A percentile compares a stretch with the other conserved stretches of the same genome.
Conservation (phyloP, 2,329 filamentous ascomycete species). For the Paramyrothecium roridum region DNA sequence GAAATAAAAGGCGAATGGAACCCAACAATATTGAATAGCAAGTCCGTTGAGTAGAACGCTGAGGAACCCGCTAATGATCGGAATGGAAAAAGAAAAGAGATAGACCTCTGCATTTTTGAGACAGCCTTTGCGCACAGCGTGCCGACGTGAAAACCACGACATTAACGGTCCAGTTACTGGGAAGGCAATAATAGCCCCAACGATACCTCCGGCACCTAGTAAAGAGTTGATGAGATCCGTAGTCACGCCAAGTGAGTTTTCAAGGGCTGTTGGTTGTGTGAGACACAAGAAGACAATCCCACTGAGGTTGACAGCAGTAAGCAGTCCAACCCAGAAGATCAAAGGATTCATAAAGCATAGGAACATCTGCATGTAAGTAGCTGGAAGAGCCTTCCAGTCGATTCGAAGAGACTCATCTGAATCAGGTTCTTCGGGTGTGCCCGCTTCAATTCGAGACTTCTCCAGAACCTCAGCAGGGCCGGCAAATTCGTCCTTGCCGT, state of each 20-base stretch:
- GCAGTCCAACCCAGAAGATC: constrained; percentile 14
- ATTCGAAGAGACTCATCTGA: not conserved
- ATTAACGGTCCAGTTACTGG: not conserved
- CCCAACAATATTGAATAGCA: not conserved
- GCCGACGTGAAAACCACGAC: not conserved
- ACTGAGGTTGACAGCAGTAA: constrained; percentile 6
- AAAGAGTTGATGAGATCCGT: not conserved
- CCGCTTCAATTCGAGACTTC: not conserved
- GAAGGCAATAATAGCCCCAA: not conserved
- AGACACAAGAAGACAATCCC: not conserved
- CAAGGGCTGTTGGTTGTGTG: not conserved
- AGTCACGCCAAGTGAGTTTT: not conserved
- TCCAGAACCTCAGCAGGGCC: not conserved
- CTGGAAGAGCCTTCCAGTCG: not conserved
- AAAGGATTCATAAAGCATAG: constrained; percentile 14
- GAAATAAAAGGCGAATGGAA: not conserved
- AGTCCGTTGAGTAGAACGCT: not conserved
- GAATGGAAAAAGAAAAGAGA: not conserved
- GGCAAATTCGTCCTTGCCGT: not conserved
- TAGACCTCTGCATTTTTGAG: not conserved
- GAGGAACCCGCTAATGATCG: not conserved
- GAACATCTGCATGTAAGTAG: constrained; percentile 14
- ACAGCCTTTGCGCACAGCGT: not conserved
- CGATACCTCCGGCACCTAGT: not conserved
- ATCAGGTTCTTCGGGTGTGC: not conserved